These are phyloP conservation scores for Flaveria bidentis DNA, from an alignment of 129 eudicot species.

Conservation along the genomic window DNA sequence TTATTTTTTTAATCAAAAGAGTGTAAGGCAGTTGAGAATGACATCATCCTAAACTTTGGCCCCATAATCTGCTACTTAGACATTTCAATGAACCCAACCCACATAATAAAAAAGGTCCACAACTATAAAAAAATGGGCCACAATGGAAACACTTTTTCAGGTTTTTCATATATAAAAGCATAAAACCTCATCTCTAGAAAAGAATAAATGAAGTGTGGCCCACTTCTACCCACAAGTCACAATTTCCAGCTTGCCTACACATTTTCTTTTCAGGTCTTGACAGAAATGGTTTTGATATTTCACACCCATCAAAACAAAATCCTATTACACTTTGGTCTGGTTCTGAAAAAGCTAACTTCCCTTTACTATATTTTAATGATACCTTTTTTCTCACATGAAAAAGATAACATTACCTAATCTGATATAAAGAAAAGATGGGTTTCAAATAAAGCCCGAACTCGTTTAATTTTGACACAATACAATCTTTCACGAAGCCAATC, in stretches of 20 bases:
- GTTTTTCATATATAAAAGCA: not conserved
- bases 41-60: not conserved
- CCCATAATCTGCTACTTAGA: not conserved
- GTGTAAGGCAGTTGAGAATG: not conserved
- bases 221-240: conserved; percentile 22
- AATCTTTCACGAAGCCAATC: too few species aligned
- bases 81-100: not conserved
- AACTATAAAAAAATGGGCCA: conserved; percentile 16
- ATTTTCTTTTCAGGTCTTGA: conserved; percentile 27
- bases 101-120: not conserved
- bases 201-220: conserved; percentile 33
- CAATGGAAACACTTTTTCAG: conserved; percentile 10
- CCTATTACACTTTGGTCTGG: conserved; percentile 20
- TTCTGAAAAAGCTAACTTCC: conserved; percentile 13
- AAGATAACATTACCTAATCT: not conserved
- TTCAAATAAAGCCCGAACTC: too few species aligned
- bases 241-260: conserved; percentile 35
- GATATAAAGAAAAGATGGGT: not conserved
- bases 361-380: conserved; percentile 4
- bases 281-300: conserved; percentile 30
- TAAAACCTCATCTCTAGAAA: conserved; percentile 32
- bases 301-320: conserved; percentile 27
- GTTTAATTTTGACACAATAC: too few species aligned
- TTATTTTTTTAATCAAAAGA: not conserved
- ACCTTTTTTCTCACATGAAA: conserved; percentile 21